Evolutionary conservation across 495 filamentous ascomycete species (phyloP), one percentile per base, ranked within the genome.

Genomic region (Penicillium arizonense): DNA sequence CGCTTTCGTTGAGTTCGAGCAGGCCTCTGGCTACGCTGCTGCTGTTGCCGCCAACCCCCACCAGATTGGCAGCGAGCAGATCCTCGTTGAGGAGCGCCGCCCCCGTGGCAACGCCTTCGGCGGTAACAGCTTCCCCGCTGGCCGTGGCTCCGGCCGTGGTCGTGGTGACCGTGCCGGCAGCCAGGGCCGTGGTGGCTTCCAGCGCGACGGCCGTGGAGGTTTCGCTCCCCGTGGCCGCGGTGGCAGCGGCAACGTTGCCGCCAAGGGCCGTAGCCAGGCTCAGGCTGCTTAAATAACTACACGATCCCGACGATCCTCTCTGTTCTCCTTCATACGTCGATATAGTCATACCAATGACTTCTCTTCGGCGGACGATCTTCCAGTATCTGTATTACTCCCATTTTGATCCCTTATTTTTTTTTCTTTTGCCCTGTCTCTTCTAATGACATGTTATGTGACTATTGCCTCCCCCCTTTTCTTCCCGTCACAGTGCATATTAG

Each of bases 1-100:
- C 64, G 95, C 94, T 24, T 96, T 96, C 65, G 88, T 96, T 55
- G 95, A 98, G 64, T 98, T 95, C 65, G 84, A 83, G 59, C 88
- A 87, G 35, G 62, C 81, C 41, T 79, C 89, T 41, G 90, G 82
- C 18, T 97, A 93, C 67, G 76, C 85, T 58, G 87, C 88, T 53
- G 94, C 94, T 21, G 79, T 90, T 35, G 81, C 81, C 50, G 88
- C 84, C 51, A 97, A 94, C 76, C 92, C 95, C 9, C 91, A 94
- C 74, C 79, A 80, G 41, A 82, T 98, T 47, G 87, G 83, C 48
- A 86, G 82, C 63, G 88, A 95, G 70, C 84, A 83, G 59, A 83
- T 98, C 58, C 72, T 78, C 49, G 89, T 98, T 26, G 95, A 97
- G 69, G 89, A 92, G 69, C 92, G 94, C 57, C 89, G 90, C 50